Evolutionary conservation across 179 eudicot species (phyloP), one percentile per base, ranked within the genome.

Genomic region (Gypsophila paniculata): DNA sequence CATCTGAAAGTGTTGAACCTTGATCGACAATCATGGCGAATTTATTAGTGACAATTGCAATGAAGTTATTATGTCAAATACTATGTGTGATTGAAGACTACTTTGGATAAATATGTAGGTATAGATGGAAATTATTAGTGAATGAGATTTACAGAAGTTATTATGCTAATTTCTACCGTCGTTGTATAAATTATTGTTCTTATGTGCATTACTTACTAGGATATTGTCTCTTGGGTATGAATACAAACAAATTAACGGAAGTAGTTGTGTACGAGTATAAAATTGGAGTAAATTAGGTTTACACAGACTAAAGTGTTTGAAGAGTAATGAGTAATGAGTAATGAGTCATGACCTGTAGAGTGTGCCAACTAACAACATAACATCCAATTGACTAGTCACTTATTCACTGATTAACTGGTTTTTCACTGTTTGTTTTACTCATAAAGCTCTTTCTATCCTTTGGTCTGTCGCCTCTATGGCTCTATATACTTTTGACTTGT

Each of bases 391-490:
- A 49, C 61, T 25, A 18, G 8, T 42, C 14, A 48, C 11, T 21
- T 55, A 5, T 8, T 25, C 44, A 32, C 51, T 53, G 14, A 21
- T 21, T 44, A 42, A 65, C 53, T 38, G 26, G 69, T 19, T 19
- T 59, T 48, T 49, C 34, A 18, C 57, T 72, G 70, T 36, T 34
- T 26, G 51, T 51, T 29, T 59, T 48, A 67, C 42, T 19, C 51
- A 51, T 68, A 8, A 77, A 51, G 12, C 23, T 49, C 11, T 38
- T 1, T 29, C 34, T 29, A 34, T 44, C 63, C 62, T 59, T 15
- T 72, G 42, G 54, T 71, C 32, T 65, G 52, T 71, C 44, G 59
- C 55, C 76, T 65, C 70, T 51, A 6, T n/a, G n/a, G n/a, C n/a
- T n/a, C n/a, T n/a, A n/a, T n/a, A n/a, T 61, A 54, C 21, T 48